A percentile compares a stretch with the other conserved stretches of the same genome.
Conservation (phyloP, 2,329 filamentous ascomycete genomes). For the Ophiocordyceps camponoti-leonardi region DNA sequence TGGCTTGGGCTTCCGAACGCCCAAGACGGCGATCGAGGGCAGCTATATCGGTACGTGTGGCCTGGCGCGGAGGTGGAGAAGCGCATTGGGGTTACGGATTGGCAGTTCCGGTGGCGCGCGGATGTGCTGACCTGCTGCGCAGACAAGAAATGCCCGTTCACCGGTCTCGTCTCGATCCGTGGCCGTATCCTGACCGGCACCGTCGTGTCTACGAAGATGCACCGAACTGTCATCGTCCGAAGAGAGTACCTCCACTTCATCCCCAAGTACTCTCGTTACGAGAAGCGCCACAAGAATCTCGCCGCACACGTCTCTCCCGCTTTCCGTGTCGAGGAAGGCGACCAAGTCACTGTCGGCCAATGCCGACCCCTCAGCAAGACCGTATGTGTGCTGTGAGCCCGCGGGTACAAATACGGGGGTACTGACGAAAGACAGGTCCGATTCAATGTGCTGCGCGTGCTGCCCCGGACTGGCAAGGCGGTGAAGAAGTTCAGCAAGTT, state of each 20-base stretch:
- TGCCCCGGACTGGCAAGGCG: conserved; percentile 90
- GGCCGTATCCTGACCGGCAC: conserved; percentile 99
- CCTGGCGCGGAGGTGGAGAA: background rate
- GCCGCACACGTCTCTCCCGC: conserved; percentile 96
- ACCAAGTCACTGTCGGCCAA: conserved; percentile 98
- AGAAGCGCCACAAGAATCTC: conserved; percentile 99
- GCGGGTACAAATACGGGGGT: background rate
- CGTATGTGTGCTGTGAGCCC: conserved; percentile 42
- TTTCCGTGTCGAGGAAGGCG: conserved; percentile 99
- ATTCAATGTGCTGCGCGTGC: conserved; percentile 98
- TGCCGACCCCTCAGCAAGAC: conserved; percentile 99
- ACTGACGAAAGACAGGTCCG: conserved; percentile 49
- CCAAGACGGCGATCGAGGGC: conserved; percentile 97
- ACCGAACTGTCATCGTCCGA: conserved; percentile 98
- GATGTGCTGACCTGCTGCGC: conserved; percentile 13
- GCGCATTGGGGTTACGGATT: background rate
- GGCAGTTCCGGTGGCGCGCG: background rate
- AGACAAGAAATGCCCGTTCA: conserved; percentile 99
- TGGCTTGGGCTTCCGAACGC: conserved; percentile 96
- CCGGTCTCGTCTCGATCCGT: conserved; percentile 96
- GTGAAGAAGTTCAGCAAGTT: conserved; percentile 99
- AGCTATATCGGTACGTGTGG: conserved; percentile 86
- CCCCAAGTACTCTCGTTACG: conserved; percentile 99
- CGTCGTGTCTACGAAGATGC: conserved; percentile 99
- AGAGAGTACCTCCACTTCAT: conserved; percentile 99